These are phyloP conservation scores for Blepharisma stoltei DNA, from an alignment of 73 alveolate species.

Conservation along the genomic window DNA sequence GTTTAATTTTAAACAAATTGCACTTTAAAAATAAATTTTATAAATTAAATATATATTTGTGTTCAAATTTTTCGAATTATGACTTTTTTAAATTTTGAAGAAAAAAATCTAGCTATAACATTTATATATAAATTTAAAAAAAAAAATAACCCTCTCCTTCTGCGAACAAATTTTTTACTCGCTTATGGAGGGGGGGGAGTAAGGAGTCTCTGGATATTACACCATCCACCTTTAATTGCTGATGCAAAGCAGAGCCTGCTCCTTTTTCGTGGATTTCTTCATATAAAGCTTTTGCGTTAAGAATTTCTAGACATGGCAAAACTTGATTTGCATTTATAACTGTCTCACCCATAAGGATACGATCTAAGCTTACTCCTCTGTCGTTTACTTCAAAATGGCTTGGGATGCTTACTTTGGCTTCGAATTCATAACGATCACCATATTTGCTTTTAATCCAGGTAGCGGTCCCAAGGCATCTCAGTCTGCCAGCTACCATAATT, in stretches of 20 bases:
- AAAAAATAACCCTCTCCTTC: no score
- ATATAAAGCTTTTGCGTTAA: slow-evolving; percentile 75
- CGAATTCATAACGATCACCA: slow-evolving; percentile 88
- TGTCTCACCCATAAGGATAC: slow-evolving; percentile 92
- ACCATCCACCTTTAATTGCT: slow-evolving; percentile 74
- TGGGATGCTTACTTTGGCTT: slow-evolving; percentile 51
- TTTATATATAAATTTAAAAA: no score
- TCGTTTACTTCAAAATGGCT: slow-evolving; percentile 30
- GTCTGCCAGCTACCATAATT: slow-evolving; percentile 68
- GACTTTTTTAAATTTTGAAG: no score
- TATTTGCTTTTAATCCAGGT: slow-evolving; percentile 75
- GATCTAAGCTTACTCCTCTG: slow-evolving; percentile 59
- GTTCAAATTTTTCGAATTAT: no score
- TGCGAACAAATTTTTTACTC: no score
- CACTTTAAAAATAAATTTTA: no score
- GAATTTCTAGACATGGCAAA: slow-evolving; percentile 91
- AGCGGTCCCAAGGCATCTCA: slow-evolving; percentile 70
- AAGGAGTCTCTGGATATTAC: neutral
- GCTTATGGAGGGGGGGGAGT: no score
- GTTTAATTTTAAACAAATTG: no score
- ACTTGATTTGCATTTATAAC: slow-evolving; percentile 90
- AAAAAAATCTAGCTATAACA: no score
- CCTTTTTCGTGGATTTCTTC: slow-evolving; percentile 93
- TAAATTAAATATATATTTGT: no score
- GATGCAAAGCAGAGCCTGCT: slow-evolving; percentile 91